Percentiles rank a stretch among this genome's conserved stretches.
Conservation (phyloP, 768 basidiomycete species). For the Zangia roseola region DNA sequence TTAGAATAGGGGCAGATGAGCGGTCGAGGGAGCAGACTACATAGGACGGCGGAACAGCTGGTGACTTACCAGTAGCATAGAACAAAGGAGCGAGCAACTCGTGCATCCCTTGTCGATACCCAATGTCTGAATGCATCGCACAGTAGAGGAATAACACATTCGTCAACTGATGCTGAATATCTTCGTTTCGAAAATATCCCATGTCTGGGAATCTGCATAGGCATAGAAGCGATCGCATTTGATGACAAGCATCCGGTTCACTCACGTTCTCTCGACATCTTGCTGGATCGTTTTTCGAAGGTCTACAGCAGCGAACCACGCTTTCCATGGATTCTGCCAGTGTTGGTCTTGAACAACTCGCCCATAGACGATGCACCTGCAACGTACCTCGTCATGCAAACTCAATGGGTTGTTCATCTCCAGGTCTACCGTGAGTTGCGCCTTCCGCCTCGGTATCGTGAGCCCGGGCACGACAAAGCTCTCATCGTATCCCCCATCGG, state of each 20-base stretch:
- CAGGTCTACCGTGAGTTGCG: constrained; percentile 42
- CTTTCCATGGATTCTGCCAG: constrained; percentile 87
- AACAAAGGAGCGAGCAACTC: constrained; percentile 90
- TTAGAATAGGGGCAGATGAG: constrained; percentile 19
- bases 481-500: constrained; percentile 82
- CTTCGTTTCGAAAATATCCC: constrained; percentile 75
- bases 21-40: constrained; percentile 8
- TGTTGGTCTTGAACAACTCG: background rate
- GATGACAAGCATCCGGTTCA: constrained; percentile 12
- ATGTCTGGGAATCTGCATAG: constrained; percentile 92
- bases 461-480: constrained; percentile 59
- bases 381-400: constrained; percentile 65
- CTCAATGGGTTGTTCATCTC: constrained; percentile 81
- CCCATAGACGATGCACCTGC: background rate
- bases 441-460: constrained; percentile 32
- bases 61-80: constrained; percentile 47
- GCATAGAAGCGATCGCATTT: constrained; percentile 2
- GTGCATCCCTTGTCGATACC: constrained; percentile 99
- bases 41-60: background rate
- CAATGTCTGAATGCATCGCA: constrained; percentile 73
- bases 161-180: constrained; percentile 77
- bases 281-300: constrained; percentile 86
- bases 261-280: constrained; percentile 95
- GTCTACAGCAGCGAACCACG: constrained; percentile 90
- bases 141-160: constrained; percentile 88